phyloP scores from a whole-genome alignment of 805 yeast species.

The Schwanniomyces pseudopolymorphus region DNA sequence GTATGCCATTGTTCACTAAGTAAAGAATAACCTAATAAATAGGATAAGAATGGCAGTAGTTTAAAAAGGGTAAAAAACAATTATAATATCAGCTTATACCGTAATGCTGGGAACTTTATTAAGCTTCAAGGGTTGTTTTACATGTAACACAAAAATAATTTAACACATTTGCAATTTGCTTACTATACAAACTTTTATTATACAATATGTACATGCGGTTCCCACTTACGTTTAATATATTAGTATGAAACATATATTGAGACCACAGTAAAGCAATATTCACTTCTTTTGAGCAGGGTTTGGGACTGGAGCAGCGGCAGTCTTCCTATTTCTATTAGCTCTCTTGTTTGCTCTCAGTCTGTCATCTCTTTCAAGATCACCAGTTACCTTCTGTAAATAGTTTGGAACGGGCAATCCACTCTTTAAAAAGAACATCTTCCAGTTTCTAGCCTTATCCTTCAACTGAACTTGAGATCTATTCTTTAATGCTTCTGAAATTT shows the following conservation, averaged over 20 bases:
- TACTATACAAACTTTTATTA: not conserved
- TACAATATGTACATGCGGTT: not conserved
- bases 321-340: slow-evolving; percentile 28
- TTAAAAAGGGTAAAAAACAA: not conserved
- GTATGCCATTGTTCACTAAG: not conserved
- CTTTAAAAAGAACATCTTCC: slow-evolving; percentile 85
- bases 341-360: slow-evolving; percentile 34
- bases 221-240: not conserved
- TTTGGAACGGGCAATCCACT: slow-evolving; percentile 76
- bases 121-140: not conserved
- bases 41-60: not conserved
- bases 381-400: slow-evolving; percentile 81
- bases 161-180: slow-evolving; percentile 5
- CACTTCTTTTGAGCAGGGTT: slow-evolving; percentile 9
- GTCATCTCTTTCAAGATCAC: slow-evolving; percentile 65
- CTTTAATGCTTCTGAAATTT: slow-evolving; percentile 76
- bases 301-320: slow-evolving; percentile 42
- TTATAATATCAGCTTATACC: not conserved
- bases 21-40: not conserved
- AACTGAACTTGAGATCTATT: slow-evolving; percentile 88
- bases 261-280: not conserved
- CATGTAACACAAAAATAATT: slow-evolving; percentile 7
- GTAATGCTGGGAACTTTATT: not conserved
- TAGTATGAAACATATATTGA: not conserved
- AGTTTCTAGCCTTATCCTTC: slow-evolving; percentile 94